Evolutionary conservation across 202 grass and related monocot species (phyloP).

Genomic region (Hordeum pubiflorum): DNA sequence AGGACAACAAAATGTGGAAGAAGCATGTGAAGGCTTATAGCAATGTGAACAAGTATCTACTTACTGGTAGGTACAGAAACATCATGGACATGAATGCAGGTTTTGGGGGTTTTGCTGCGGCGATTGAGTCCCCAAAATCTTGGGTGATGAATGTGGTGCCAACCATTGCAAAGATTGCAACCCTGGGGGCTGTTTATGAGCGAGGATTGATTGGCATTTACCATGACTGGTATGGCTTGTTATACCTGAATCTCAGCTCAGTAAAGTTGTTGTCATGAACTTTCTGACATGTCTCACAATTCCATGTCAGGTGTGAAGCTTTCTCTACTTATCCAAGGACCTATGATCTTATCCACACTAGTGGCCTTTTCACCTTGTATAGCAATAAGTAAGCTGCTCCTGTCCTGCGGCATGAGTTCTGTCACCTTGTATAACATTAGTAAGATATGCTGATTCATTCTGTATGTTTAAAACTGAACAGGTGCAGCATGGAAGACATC

Average conservation of each 20-base stretch:
- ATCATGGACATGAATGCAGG: constrained; percentile 98
- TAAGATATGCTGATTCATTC: background rate
- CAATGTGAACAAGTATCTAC: constrained; percentile 83
- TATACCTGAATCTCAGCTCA: background rate
- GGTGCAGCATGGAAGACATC: constrained; percentile 81
- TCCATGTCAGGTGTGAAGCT: constrained; percentile 70
- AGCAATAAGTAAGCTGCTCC: constrained; percentile 54
- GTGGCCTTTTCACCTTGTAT: constrained; percentile 80
- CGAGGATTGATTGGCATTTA: constrained; percentile 97
- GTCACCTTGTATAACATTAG: background rate
- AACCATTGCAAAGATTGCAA: constrained; percentile 54
- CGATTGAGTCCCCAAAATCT: constrained; percentile 74
- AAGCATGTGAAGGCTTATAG: constrained; percentile 91
- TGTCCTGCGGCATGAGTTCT: background rate
- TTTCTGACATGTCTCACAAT: constrained; percentile 1
- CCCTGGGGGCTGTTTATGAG: constrained; percentile 77
- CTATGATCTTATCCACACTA: constrained; percentile 92
- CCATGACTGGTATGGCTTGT: constrained; percentile 74
- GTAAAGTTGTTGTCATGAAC: background rate
- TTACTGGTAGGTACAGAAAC: constrained; percentile 86
- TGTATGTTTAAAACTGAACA: constrained; percentile 23
- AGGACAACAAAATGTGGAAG: constrained; percentile 91
- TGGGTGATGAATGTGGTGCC: constrained; percentile 99
- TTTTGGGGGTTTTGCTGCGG: constrained; percentile 75
- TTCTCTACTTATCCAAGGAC: constrained; percentile 99